A percentile compares a stretch with the other conserved stretches of the same genome.
These are phyloP conservation scores for Pseudogymnoascus sp. DNA, from an alignment of 2,329 filamentous ascomycete genomes.

Conservation along the genomic window DNA sequence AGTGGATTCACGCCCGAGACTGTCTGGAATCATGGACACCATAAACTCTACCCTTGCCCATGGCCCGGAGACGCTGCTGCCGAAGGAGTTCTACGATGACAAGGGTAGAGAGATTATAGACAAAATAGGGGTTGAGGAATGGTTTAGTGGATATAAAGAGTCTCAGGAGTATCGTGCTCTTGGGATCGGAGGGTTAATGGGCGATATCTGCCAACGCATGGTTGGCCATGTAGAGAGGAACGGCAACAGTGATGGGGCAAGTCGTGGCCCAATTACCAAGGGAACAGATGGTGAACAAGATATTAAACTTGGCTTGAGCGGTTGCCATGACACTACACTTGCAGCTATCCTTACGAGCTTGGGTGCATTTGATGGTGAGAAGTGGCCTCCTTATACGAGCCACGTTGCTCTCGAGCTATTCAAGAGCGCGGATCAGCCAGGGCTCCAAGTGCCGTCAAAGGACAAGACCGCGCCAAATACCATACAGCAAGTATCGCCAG, in stretches of 20 bases:
- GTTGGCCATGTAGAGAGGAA: slow-evolving; percentile 55
- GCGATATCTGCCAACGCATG: slow-evolving; percentile 74
- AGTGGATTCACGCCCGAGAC: slow-evolving; percentile 73
- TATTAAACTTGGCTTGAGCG: slow-evolving; percentile 70
- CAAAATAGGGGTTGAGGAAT: slow-evolving; percentile 75
- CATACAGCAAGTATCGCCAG: slow-evolving; percentile 2
- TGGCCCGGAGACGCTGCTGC: slow-evolving; percentile 68
- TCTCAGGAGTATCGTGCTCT: slow-evolving; percentile 79
- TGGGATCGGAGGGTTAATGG: slow-evolving; percentile 77
- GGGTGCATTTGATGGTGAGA: slow-evolving; percentile 63
- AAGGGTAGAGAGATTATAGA: slow-evolving; percentile 62
- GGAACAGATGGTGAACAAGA: slow-evolving; percentile 40
- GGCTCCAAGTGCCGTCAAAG: slow-evolving; percentile 23
- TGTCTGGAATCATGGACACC: slow-evolving; percentile 90
- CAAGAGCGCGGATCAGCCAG: slow-evolving; percentile 38
- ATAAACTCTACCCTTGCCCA: slow-evolving; percentile 85
- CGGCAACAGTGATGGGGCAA: slow-evolving; percentile 37
- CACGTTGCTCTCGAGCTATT: slow-evolving; percentile 91
- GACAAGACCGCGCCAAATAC: neutral
- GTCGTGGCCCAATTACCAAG: slow-evolving; percentile 30
- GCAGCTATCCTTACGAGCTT: slow-evolving; percentile 70
- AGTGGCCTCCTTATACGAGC: slow-evolving; percentile 90
- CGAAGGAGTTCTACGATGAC: slow-evolving; percentile 77
- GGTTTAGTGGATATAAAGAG: slow-evolving; percentile 82
- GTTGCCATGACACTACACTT: slow-evolving; percentile 90